Evolutionary conservation across 352 stramenopile species (phyloP).

Genomic region (Halophytophthora polymorphica): DNA sequence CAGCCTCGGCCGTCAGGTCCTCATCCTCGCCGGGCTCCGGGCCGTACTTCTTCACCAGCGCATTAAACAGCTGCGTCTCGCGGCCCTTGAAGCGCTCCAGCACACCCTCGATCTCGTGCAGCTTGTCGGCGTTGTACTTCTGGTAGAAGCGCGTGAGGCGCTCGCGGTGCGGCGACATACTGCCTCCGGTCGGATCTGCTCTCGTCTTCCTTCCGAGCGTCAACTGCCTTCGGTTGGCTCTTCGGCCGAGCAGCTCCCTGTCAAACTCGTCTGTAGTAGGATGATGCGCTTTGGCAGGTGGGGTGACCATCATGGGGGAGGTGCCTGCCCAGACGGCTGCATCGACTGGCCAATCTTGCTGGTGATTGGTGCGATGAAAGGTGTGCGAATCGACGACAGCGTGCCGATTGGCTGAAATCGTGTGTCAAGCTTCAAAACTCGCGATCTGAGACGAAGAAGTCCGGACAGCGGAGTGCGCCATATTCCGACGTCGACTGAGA

Average conservation of each 20-base stretch:
- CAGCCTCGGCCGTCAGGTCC: slow-evolving; percentile 20
- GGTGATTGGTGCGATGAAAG: slow-evolving; percentile 6
- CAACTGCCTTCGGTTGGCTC: slow-evolving; percentile 21
- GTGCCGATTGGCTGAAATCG: slow-evolving; percentile 19
- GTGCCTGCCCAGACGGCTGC: background rate
- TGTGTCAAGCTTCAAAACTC: slow-evolving; percentile 6
- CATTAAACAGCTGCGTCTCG: slow-evolving; percentile 66
- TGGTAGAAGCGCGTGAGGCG: slow-evolving; percentile 80
- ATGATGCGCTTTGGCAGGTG: too few relatives aligned
- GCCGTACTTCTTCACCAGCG: slow-evolving; percentile 82
- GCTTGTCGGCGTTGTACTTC: slow-evolving; percentile 84
- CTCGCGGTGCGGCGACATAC: slow-evolving; percentile 59
- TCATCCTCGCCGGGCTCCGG: slow-evolving; percentile 62
- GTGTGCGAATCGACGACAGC: background rate
- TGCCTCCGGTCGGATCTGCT: background rate
- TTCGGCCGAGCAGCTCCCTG: background rate
- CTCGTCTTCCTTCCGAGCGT: slow-evolving; percentile 10
- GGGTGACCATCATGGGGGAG: background rate
- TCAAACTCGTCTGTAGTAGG: too few relatives aligned
- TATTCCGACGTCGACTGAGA: background rate
- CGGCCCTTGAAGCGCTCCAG: slow-evolving; percentile 80
- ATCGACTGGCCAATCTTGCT: background rate
- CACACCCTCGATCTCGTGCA: slow-evolving; percentile 79
- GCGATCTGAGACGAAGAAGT: background rate
- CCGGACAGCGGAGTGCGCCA: background rate